Evolutionary conservation across 495 filamentous ascomycete species (phyloP), one percentile per base, ranked within the genome.

Genomic region (Talaromyces nanjingensis): DNA sequence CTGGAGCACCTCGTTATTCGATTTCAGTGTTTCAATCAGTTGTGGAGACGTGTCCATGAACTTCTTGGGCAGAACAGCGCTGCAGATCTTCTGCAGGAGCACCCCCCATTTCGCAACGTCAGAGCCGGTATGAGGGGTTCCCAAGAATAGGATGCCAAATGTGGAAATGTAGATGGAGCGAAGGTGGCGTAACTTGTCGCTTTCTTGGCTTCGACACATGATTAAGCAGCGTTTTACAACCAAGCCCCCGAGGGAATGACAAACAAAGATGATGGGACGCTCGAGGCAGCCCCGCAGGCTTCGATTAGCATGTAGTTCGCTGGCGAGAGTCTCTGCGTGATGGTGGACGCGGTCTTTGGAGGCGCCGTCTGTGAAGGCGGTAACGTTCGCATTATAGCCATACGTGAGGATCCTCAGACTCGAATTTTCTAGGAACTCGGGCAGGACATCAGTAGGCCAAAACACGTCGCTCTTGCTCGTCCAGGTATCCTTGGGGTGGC

Each of bases 81-180:
- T 81, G 65, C 87, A 89, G 72, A 96, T 89, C 60, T 83, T 83
- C 69, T 93, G 89, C 53, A 92, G 74, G 64, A 91, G 77, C 8
- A 83, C 77, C 3, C 89, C 91, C 90, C 89, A 93, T 73, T 84
- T 84, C 7, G 91, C 91, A 14, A 89, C 69, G 65, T 91, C 87
- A 3, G 90, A 85, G 0, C 91, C 91, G 54, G 84, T 87, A 69
- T 96, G 91, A 8, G 91, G 91, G n/a, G 91, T 96, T 20, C 91
- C 91, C 33, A 96, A 80, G 69, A 96, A 96, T 24, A 96, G 80
- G 31, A 96, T 86, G 20, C 89, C 91, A 63, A 89, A 96, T 0
- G 91, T 93, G 2, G 90, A 92, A 8, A 93, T 87, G 66, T 85
- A 92, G 25, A 96, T 86, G 5, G 89, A 91, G 27, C 91, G 85